Evolutionary conservation across 2,329 filamentous ascomycete genomes (phyloP).

Genomic region (Aspergillus vadensis): DNA sequence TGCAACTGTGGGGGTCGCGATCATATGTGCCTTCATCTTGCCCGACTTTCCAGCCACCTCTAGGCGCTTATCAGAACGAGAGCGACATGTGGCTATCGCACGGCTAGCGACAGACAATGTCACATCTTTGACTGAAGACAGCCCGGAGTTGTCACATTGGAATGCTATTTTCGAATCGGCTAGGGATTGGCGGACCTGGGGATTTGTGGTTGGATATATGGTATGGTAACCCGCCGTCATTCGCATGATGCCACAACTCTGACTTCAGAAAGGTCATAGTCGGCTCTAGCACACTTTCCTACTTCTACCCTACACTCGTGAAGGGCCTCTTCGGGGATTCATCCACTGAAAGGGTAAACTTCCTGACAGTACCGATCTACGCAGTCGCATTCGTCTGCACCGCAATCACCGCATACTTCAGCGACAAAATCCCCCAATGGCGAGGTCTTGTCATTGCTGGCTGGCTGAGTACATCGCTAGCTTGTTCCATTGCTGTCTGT

Average conservation of each 20-base stretch:
- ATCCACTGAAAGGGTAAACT: conserved; percentile 27
- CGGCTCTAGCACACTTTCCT: conserved; percentile 37
- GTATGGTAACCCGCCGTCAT: conserved; percentile 6
- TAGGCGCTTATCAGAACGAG: conserved; percentile 39
- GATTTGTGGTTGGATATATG: conserved; percentile 47
- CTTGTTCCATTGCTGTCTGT: conserved; percentile 46
- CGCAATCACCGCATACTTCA: conserved; percentile 49
- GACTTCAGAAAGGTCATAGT: conserved; percentile 33
- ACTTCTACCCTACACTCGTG: conserved; percentile 37
- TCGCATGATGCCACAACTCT: neutral
- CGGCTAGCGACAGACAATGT: conserved; percentile 26
- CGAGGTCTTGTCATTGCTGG: conserved; percentile 53
- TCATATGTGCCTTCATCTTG: conserved; percentile 50
- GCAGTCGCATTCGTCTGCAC: conserved; percentile 55
- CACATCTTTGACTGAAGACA: conserved; percentile 19
- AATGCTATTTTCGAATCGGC: conserved; percentile 23
- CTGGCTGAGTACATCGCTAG: conserved; percentile 49
- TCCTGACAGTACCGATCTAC: conserved; percentile 53
- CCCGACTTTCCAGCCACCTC: conserved; percentile 54
- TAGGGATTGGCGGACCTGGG: conserved; percentile 41
- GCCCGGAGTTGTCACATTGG: conserved; percentile 17
- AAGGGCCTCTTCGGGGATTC: conserved; percentile 26
- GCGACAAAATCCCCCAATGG: conserved; percentile 49
- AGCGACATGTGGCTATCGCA: conserved; percentile 27
- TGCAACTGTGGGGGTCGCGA: conserved; percentile 49